Evolutionary conservation across 352 stramenopile genomes (phyloP), one percentile per base, ranked within the genome.

Genomic region (Lagenidium giganteum): DNA sequence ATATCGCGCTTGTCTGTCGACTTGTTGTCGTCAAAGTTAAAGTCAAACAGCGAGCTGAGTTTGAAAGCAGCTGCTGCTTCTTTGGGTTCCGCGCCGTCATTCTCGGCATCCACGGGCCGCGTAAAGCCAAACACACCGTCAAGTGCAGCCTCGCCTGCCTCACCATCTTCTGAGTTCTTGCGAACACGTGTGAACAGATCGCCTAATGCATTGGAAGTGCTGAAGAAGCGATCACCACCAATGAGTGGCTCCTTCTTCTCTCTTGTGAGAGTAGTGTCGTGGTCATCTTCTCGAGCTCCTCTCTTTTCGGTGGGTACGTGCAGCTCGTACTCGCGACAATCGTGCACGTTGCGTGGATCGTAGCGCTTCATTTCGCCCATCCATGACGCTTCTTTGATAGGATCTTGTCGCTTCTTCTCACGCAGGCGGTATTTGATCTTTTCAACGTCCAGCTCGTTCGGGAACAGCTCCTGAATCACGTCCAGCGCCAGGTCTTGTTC

Each of bases 121-220:
- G 51, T 42, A 22, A 65, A 59, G 2, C 59, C 42, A 59, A 83
- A 73, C 11, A 92, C 67, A 24, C 79, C 79, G 54, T 92, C 79
- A 6, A 92, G 51, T 3, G 79, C 79, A 20, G 79, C 75, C 54
- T 92, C 79, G 9, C 77, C 77, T 42, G 72, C 73, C 22, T 79
- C 63, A 16, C 79, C 79, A 34, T 92, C 79, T 36, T 92, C 79
- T 33, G 79, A 92, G 47, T 92, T 92, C 51, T 82, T 84, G 23
- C 79, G 79, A 16, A 92, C 73, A 28, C 79, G 75, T 1, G 75
- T 72, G 43, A 92, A 92, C 29, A 92, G 47, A 26, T 63, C 76
- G n/a, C 67, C 70, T 9, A 92, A 57, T 14, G 52, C 50, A 21
- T 57, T 69, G 2, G 70, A 74, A 4, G 76, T 85, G 17, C 67